Base-by-base conservation (phyloP, 2,329 filamentous ascomycete species). In the Curvularia hawaiiensis region DNA sequence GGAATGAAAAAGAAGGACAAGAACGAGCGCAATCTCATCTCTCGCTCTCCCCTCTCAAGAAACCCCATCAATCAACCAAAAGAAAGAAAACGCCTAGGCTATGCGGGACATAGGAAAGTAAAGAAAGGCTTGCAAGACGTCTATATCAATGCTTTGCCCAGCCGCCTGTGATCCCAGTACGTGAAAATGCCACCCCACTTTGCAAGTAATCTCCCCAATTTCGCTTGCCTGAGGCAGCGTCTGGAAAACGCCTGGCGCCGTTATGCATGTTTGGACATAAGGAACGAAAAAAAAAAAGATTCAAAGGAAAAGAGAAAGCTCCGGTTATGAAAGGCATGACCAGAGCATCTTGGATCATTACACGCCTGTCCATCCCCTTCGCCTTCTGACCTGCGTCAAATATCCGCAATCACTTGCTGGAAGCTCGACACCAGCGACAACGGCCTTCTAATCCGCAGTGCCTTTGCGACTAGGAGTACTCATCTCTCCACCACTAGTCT, bases 401-500 rank as follows among this genome's bases (percentile, higher is more conserved):
- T 64, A 63, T 3, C 41, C 53, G 41, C 38, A 35, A 18, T 46
- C 52, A 18, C 12, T 12, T 6, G 40, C 24, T n/a, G 24, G 24
- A 6, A 10, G 20, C 26, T 47, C 31, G 22, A 24, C 16, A 20
- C 20, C 38, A 31, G 28, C 48, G 20, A 14, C 39, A 47, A 20
- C 58, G 47, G 56, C 43, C 43, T 53, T 56, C 62, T 64, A 64
- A 45, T 66, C 60, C 54, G 60, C 60, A 30, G 54, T 50, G 58
- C 62, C 39, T 62, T 61, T 33, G 11, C 43, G 45, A 8, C 40
- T 53, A 78, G 84, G 39, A 9, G 61, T 64, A 38, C 58, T 67
- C 62, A 75, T 63, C 49, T 75, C 73, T 3, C 72, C 73, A 0
- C 72, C 74, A 53, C 68, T 72, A 2, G 73, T 75, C 49, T 76